A percentile compares a stretch with the other conserved stretches of the same genome.
Conservation (phyloP, 768 basidiomycete genomes). For the Pleurotus giganteus region DNA sequence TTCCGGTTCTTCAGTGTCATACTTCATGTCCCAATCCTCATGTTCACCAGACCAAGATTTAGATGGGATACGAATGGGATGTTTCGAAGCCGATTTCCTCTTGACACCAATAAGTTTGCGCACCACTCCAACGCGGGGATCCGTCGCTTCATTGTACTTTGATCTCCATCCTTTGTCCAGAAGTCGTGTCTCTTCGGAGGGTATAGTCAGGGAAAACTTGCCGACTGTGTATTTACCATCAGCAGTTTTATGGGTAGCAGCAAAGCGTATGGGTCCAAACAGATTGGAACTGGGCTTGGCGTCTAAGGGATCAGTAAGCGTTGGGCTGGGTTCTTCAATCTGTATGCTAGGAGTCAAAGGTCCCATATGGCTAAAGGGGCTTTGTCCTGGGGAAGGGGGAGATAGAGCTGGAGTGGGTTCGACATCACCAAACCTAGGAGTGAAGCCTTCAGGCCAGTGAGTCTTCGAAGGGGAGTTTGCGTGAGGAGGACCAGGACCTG, state of each 20-base stretch:
- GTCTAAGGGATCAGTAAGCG: not conserved
- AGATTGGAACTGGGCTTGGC: slow-evolving; percentile 19
- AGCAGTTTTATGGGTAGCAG: slow-evolving; percentile 53
- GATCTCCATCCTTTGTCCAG: slow-evolving; percentile 41
- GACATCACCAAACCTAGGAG: slow-evolving; percentile 26
- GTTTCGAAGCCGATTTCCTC: slow-evolving; percentile 47
- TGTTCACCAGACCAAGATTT: slow-evolving; percentile 40
- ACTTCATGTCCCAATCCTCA: slow-evolving; percentile 45
- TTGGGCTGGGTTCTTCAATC: slow-evolving; percentile 7
- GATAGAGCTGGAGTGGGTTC: slow-evolving; percentile 36
- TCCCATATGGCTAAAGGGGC: slow-evolving; percentile 42
- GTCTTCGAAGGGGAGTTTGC: slow-evolving; percentile 19
- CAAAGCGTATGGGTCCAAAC: slow-evolving; percentile 79
- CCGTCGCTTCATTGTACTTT: slow-evolving; percentile 60
- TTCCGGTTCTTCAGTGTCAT: slow-evolving; percentile 34
- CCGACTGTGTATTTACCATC: slow-evolving; percentile 77
- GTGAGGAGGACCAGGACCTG: slow-evolving; percentile 14
- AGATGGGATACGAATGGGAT: slow-evolving; percentile 27
- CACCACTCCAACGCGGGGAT: slow-evolving; percentile 70
- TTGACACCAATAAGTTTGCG: slow-evolving; percentile 69
- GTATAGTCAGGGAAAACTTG: slow-evolving; percentile 70
- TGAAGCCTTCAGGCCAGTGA: slow-evolving; percentile 25
- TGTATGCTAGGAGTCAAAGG: slow-evolving; percentile 57
- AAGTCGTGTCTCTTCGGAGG: slow-evolving; percentile 50
- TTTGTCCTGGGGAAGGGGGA: slow-evolving; percentile 51